These are phyloP conservation scores for Ascochyta pisi DNA, from an alignment of 2,329 filamentous ascomycete species.

Conservation along the genomic window DNA sequence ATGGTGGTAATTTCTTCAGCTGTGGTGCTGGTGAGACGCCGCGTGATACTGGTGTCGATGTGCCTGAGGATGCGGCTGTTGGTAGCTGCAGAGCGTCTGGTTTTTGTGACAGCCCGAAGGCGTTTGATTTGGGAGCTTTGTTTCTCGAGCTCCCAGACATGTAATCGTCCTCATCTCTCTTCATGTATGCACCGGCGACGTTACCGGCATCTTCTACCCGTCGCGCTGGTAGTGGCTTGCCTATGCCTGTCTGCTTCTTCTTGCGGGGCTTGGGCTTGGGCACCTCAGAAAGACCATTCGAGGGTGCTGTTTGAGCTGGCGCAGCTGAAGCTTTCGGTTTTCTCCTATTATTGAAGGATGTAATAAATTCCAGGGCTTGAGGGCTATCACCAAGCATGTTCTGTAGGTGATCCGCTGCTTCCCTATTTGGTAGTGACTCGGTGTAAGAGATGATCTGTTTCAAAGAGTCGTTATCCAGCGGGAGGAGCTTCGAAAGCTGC, in stretches of 20 bases:
- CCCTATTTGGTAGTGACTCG: constrained; percentile 74
- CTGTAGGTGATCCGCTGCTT: constrained; percentile 83
- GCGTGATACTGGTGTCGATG: constrained; percentile 45
- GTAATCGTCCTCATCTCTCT: constrained; percentile 77
- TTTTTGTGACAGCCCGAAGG: constrained; percentile 59
- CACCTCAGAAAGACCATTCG: constrained; percentile 37
- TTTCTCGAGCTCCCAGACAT: constrained; percentile 58
- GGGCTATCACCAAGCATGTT: constrained; percentile 88
- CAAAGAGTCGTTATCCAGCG: constrained; percentile 83
- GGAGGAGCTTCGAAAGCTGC: constrained; percentile 80
- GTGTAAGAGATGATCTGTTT: constrained; percentile 86
- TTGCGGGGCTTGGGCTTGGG: constrained; percentile 46
- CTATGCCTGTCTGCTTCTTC: constrained; percentile 52
- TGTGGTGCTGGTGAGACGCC: constrained; percentile 54
- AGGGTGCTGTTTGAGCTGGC: constrained; percentile 21
- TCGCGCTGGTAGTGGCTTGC: constrained; percentile 51
- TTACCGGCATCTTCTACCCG: constrained; percentile 67
- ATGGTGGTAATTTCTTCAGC: constrained; percentile 64
- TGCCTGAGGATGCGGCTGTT: constrained; percentile 33
- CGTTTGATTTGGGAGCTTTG: constrained; percentile 52
- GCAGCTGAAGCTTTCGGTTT: constrained; percentile 41
- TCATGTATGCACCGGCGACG: constrained; percentile 74
- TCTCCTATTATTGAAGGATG: constrained; percentile 74
- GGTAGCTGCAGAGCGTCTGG: constrained; percentile 54
- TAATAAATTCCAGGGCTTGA: constrained; percentile 74